Conservation (phyloP, 1,284 basidiomycete species). For the Ceratobasidium sp. region DNA sequence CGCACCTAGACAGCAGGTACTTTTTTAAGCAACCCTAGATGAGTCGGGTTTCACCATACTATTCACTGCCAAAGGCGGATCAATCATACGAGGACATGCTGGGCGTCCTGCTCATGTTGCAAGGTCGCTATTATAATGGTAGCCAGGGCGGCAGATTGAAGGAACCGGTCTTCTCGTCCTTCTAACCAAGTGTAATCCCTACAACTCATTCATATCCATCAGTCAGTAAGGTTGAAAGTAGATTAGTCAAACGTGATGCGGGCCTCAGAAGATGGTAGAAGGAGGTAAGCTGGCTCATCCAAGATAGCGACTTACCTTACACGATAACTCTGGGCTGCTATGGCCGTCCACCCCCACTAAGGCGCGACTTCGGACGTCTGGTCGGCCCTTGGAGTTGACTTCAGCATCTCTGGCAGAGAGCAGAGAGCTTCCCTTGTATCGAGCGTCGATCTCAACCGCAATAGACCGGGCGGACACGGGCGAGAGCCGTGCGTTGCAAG, state of each 20-base stretch:
- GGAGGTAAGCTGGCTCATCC: neutral
- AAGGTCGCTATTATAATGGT: no score
- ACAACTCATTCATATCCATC: no score
- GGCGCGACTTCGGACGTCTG: constrained; percentile 28
- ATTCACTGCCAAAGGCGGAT: no score
- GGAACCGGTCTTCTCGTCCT: no score
- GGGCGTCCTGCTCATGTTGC: no score
- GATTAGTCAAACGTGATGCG: constrained; percentile 3
- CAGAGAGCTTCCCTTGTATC: constrained; percentile 18
- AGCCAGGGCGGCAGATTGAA: no score
- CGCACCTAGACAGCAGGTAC: no score
- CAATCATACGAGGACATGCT: no score
- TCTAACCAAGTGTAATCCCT: no score
- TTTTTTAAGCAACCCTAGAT: no score
- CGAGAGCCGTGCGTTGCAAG: neutral
- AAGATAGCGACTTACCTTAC: neutral
- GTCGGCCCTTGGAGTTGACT: constrained; percentile 20
- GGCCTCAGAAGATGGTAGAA: constrained; percentile 27
- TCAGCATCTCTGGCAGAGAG: constrained; percentile 27
- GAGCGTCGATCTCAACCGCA: constrained; percentile 2
- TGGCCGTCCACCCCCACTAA: constrained; percentile 26
- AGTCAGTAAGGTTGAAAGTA: no score
- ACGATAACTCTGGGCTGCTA: neutral
- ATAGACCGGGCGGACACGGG: constrained; percentile 14
- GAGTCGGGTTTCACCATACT: no score